phyloP scores from a whole-genome alignment of 2,329 filamentous ascomycete species.

The Pseudogymnoascus sp. region DNA sequence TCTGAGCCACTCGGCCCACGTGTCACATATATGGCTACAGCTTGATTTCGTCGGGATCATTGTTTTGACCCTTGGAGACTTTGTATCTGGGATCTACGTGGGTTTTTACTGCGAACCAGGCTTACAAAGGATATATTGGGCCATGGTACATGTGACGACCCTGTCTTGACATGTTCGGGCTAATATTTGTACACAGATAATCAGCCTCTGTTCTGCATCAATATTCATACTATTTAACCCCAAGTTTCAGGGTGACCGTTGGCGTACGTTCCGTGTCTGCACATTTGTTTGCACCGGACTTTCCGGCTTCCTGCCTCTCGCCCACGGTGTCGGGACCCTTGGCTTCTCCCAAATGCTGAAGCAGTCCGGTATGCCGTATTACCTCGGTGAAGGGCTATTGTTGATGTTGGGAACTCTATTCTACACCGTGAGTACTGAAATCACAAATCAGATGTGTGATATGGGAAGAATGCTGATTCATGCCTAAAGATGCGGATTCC shows the following conservation, averaged over 20 bases:
- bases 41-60: conserved; percentile 35
- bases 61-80: conserved; percentile 32
- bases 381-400: conserved; percentile 15
- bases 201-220: conserved; percentile 28
- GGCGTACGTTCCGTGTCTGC: conserved; percentile 19
- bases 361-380: conserved; percentile 19
- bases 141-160: conserved; percentile 26
- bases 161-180: not conserved
- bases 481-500: conserved; percentile 16
- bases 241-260: conserved; percentile 15
- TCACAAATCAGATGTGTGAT: not conserved
- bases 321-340: conserved; percentile 20
- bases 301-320: conserved; percentile 23
- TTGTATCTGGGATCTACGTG: conserved; percentile 35
- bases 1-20: conserved; percentile 32
- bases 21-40: conserved; percentile 32
- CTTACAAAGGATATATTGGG: conserved; percentile 30
- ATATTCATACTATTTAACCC: conserved; percentile 27
- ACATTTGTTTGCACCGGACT: conserved; percentile 22
- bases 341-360: conserved; percentile 14
- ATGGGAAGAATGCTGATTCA: not conserved
- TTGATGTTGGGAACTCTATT: conserved; percentile 15
- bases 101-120: conserved; percentile 34
- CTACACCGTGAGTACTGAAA: conserved; percentile 9
- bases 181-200: conserved; percentile 26